Evolutionary conservation across 2,329 filamentous ascomycete species (phyloP).

Genomic region (Rutstroemia sp.): DNA sequence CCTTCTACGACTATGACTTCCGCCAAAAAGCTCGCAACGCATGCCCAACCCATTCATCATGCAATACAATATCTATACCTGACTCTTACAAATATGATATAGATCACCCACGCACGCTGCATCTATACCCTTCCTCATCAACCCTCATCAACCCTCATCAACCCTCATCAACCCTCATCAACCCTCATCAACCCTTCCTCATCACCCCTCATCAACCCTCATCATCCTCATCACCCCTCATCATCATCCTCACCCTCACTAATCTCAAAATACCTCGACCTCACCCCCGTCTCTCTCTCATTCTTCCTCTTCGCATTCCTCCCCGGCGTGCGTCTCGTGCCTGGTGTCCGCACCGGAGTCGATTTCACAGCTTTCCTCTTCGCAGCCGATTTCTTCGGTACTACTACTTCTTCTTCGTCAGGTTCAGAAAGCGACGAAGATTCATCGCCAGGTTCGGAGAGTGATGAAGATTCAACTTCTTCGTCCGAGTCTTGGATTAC

Average conservation of each 20-base stretch:
- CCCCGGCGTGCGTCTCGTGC: constrained; percentile 19
- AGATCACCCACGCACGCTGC: too few species aligned
- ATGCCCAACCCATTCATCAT: too few species aligned
- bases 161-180: constrained; percentile 11
- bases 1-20: too few species aligned
- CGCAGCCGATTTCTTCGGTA: neutral
- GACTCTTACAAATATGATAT: too few species aligned
- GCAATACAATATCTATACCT: too few species aligned
- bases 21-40: too few species aligned
- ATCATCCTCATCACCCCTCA: neutral
- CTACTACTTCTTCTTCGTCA: neutral
- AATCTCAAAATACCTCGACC: constrained; percentile 26
- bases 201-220: too few species aligned
- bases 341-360: too few species aligned
- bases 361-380: constrained; percentile 11
- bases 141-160: too few species aligned
- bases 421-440: neutral
- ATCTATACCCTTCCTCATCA: too few species aligned
- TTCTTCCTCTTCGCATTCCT: constrained; percentile 23
- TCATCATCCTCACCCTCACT: constrained; percentile 18
- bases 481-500: constrained; percentile 12
- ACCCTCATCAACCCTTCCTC: too few species aligned
- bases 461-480: constrained; percentile 8
- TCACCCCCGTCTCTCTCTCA: constrained; percentile 18
- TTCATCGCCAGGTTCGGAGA: neutral